Evolutionary conservation across 176 grass and related monocot genomes (phyloP), one percentile per base, ranked within the genome.

Genomic region (Rhynchospora pubera): DNA sequence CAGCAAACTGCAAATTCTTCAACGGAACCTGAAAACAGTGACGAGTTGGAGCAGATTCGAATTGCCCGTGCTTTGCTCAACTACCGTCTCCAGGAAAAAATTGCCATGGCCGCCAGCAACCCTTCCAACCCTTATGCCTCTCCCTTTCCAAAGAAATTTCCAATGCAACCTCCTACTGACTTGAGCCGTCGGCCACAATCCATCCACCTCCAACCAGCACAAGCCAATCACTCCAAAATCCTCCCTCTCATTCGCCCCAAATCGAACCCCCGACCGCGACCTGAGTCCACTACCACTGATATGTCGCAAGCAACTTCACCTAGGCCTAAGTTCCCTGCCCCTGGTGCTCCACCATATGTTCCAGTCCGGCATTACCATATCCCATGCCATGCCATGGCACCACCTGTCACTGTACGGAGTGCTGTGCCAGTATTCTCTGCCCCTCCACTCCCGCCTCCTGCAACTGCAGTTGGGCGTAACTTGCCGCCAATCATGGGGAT

Each of bases 341-440:
- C 87, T 6, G 86, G 87, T 78, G 97, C 97, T 48, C 68, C 87
- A 3, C 97, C 97, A n/a, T 99, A 99, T 85, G 89, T 96, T n/a
- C 97, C 97, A 23, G 89, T 99, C 76, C 66, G 91, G 23, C 93
- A 90, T 82, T 96, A 89, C 47, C 81, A 21, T 18, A 89, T 87
- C 79, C 82, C 87, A 84, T 96, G 93, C 60, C 96, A 90, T 90
- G 87, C 86, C 60, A 96, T 99, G 89, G 97, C 93, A 62, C 91
- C 93, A 84, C 91, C 97, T 34, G 91, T 99, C n/a, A 96, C 97
- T 78, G 60, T 99, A 19, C 93, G 97, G 84, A 99, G 86, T 21
- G 85, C 93, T 23, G 89, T 95, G 60, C 97, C 97, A 61, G 97
- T 99, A 62, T 99, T 99, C 86, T 99, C 97, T 84, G 93, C 97